Percentiles rank a stretch among this genome's conserved stretches.
These are phyloP conservation scores for Lactarius akahatsu DNA, from an alignment of 768 basidiomycete species.

Conservation along the genomic window DNA sequence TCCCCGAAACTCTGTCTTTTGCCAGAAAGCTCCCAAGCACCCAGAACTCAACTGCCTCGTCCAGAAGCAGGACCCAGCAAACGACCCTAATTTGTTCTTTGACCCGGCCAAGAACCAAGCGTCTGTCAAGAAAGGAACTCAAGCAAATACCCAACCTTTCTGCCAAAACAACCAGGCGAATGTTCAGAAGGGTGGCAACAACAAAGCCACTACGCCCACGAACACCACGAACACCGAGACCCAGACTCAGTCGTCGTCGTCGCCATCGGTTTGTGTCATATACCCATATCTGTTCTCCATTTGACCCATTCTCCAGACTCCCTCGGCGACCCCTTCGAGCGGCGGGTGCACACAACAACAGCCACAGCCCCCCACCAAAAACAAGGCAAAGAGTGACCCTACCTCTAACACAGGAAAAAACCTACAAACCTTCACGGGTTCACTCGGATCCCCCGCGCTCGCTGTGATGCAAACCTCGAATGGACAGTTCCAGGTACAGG, in stretches of 20 bases:
- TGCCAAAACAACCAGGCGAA: background rate
- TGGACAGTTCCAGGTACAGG: conserved; percentile 50
- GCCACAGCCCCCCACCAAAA: background rate
- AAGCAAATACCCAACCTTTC: conserved; percentile 40
- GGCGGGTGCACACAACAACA: background rate
- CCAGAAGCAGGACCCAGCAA: conserved; percentile 40
- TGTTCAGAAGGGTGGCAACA: background rate
- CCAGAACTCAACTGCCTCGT: conserved; percentile 39
- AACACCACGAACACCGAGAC: too few species aligned
- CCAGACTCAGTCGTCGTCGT: background rate
- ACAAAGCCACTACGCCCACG: too few species aligned
- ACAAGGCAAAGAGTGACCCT: too few species aligned
- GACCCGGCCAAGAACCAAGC: conserved; percentile 34
- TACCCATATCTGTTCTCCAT: conserved; percentile 6
- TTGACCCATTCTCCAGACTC: background rate
- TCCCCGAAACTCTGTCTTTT: conserved; percentile 51
- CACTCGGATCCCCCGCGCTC: conserved; percentile 48
- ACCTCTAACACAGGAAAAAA: conserved; percentile 35
- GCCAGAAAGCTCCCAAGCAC: conserved; percentile 40
- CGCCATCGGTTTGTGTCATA: conserved; percentile 7
- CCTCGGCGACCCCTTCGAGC: background rate
- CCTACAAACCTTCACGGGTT: conserved; percentile 51
- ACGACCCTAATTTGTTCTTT: conserved; percentile 37
- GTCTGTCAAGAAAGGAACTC: conserved; percentile 47
- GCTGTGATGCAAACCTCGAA: conserved; percentile 41